A percentile compares a stretch with the other conserved stretches of the same genome.
phyloP scores from a whole-genome alignment of 306 rosid genomes.

The Sphenostylis stenocarpa region DNA sequence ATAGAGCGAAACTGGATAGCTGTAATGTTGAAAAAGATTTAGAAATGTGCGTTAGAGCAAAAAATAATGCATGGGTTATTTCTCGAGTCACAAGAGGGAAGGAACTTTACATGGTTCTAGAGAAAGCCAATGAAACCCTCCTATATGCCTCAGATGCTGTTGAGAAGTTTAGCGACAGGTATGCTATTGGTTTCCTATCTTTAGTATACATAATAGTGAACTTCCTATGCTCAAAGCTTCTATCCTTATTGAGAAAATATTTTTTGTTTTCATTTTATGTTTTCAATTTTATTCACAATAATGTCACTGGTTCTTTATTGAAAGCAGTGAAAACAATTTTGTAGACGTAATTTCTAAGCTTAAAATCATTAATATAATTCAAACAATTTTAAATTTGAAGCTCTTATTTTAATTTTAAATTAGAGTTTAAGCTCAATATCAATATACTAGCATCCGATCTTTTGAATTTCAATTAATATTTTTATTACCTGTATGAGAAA shows the following conservation, averaged over 20 bases:
- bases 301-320: neutral
- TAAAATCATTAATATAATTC: no score
- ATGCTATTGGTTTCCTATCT: constrained; percentile 18
- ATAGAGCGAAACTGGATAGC: constrained; percentile 53
- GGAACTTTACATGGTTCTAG: constrained; percentile 92
- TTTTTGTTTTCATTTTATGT: no score
- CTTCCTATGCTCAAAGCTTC: constrained; percentile 18
- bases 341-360: no score
- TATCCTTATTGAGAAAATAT: neutral
- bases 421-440: no score
- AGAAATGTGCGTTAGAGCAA: constrained; percentile 84
- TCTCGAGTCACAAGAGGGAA: constrained; percentile 84
- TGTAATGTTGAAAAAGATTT: constrained; percentile 65
- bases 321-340: neutral
- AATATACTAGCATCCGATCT: no score
- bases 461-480: no score
- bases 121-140: constrained; percentile 89
- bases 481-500: neutral
- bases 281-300: no score
- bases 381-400: no score
- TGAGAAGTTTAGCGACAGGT: constrained; percentile 96
- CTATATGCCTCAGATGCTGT: constrained; percentile 93
- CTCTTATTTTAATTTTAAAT: no score
- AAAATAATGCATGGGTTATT: constrained; percentile 94
- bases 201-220: neutral